phyloP scores from a whole-genome alignment of 2,329 filamentous ascomycete genomes.

The Ceratocystis cacaofunesta region DNA sequence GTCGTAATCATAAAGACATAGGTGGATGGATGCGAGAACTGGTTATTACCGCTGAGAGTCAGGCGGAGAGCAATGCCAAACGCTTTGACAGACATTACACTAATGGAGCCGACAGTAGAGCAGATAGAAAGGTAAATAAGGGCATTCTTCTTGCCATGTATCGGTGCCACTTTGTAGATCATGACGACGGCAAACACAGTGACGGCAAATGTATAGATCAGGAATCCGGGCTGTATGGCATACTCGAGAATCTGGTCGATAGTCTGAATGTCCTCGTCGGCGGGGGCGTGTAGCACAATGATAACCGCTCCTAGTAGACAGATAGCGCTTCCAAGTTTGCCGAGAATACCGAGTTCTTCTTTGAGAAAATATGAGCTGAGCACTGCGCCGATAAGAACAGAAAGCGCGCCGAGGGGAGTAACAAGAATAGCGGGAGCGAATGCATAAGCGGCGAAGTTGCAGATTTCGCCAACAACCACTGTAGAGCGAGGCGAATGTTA shows the following conservation, averaged over 20 bases:
- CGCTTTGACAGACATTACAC: conserved; percentile 98
- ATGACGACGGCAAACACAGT: conserved; percentile 75
- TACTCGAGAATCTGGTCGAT: conserved; percentile 85
- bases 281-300: conserved; percentile 91
- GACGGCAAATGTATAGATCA: conserved; percentile 70
- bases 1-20: conserved; percentile 96
- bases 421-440: conserved; percentile 98
- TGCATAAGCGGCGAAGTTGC: conserved; percentile 95
- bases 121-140: conserved; percentile 95
- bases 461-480: conserved; percentile 89
- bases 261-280: conserved; percentile 78
- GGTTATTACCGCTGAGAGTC: conserved; percentile 83
- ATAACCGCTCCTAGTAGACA: conserved; percentile 93
- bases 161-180: conserved; percentile 88
- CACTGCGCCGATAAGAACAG: conserved; percentile 87
- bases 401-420: conserved; percentile 82
- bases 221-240: conserved; percentile 81
- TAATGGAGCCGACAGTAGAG: conserved; percentile 90
- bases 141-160: conserved; percentile 87
- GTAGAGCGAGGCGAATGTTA: conserved; percentile 42
- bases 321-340: conserved; percentile 88
- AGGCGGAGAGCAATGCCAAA: conserved; percentile 96
- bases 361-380: conserved; percentile 87
- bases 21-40: conserved; percentile 86
- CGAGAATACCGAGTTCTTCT: conserved; percentile 77